Base-by-base conservation (phyloP, 129 eudicot species). In the Lonicera japonica region DNA sequence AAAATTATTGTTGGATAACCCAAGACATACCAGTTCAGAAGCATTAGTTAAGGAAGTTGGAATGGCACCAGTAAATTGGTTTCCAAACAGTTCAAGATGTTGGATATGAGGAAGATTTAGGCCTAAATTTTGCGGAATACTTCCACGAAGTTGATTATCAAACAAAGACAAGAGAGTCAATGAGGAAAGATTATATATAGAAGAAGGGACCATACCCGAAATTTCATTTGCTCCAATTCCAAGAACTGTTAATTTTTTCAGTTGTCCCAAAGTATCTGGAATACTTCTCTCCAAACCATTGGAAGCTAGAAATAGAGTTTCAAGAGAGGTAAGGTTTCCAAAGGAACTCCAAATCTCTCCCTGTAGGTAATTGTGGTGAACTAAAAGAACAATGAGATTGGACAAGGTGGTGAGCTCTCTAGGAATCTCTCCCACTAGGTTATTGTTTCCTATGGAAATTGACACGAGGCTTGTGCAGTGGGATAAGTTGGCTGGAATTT, bases 111-210 rank as follows among this genome's bases (percentile, higher is more conserved):
- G 70, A 16, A 68, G 50, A 17, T 11, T 68, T 25, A 15, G 41
- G n/a, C 53, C 59, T 5, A 75, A 12, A 18, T 75, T 65, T 5
- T 40, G 5, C 16, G 79, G 79, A 9, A 75, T 60, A 24, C 9
- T 56, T 38, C 75, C 75, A 8, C 54, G 53, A 36, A 74, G 55
- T 58, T 61, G 45, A 74, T 67, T 74, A 34, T 11, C 20, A n/a
- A n/a, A 1, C 20, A 50, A 17, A 50, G 9, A 14, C 21, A 50
- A 50, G 1, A 17, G 3, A 0, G 55, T 50, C 2, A 50, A 19
- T 17, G 21, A 51, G 10, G 56, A 51, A 17, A 51, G 20, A 51
- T 51, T 51, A 9, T 51, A 51, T 54, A 54, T 15, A 0, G 71
- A 66, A 5, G 53, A 8, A 55, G 71, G 71, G 23, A 66, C 56